Percentiles rank a stretch among this genome's conserved stretches.
These are phyloP conservation scores for Paraphoma chrysanthemicola DNA, from an alignment of 2,329 filamentous ascomycete genomes.

Conservation along the genomic window DNA sequence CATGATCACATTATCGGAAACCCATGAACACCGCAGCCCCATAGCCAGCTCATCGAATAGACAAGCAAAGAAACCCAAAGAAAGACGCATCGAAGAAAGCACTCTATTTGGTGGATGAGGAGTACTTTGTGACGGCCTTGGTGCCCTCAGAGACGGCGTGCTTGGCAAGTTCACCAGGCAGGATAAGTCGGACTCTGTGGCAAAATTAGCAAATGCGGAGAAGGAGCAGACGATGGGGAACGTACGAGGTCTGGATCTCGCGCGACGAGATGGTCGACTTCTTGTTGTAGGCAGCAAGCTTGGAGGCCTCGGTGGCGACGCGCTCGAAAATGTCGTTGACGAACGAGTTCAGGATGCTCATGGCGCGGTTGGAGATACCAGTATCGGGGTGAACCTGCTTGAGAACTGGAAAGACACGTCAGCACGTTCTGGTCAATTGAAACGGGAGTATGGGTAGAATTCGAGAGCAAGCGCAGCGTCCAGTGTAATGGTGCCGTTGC, in stretches of 20 bases:
- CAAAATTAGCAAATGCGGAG: conserved; percentile 33
- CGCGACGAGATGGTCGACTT: conserved; percentile 99
- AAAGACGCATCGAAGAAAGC: conserved; percentile 51
- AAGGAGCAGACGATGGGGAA: conserved; percentile 19
- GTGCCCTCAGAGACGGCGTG: conserved; percentile 99
- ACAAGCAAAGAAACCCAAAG: conserved; percentile 60
- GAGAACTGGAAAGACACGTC: conserved; percentile 71
- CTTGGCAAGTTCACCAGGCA: conserved; percentile 98
- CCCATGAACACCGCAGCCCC: conserved; percentile 52
- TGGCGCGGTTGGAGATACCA: conserved; percentile 99
- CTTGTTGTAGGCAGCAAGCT: conserved; percentile 99
- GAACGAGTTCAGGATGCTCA: conserved; percentile 99
- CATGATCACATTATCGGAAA: conserved; percentile 60
- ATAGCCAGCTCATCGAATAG: conserved; percentile 54
- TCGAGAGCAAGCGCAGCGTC: not conserved
- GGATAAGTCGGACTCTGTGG: conserved; percentile 84
- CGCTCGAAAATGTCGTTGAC: conserved; percentile 99
- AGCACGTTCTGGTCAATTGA: conserved; percentile 24
- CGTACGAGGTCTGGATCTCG: conserved; percentile 96
- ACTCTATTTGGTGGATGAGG: conserved; percentile 96
- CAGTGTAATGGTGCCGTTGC: no score
- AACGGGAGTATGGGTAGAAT: not conserved
- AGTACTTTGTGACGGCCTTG: conserved; percentile 99
- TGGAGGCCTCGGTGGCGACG: conserved; percentile 96
- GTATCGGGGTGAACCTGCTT: conserved; percentile 99